Base-by-base conservation (phyloP, 192 early-diverging fungal genomes). In the Coemansia biformis region DNA sequence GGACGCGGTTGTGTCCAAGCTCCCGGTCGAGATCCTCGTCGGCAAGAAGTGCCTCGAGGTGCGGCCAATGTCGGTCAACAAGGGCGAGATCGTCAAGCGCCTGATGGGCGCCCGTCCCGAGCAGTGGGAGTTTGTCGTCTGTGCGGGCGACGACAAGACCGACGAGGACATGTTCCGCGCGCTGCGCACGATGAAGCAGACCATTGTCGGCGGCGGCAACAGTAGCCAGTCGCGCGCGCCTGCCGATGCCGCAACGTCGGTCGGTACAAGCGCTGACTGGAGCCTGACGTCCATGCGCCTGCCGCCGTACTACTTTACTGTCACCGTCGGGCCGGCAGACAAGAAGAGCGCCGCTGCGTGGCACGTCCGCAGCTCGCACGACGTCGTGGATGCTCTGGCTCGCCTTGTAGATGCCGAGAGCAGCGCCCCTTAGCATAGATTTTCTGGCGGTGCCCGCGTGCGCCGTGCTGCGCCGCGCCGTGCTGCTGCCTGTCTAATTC, bases 31-130 rank as follows among this genome's bases (percentile, higher is more conserved):
- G 58, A 86, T 97, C 28, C 57, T 99, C 38, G 79, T 93, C 15
- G 94, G 96, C 37, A 96, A 96, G 64, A 99, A 97, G 77, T 93
- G 92, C 41, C 77, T 99, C 5, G 94, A 99, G 56, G 89, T 94
- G 16, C 80, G 92, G 10, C 93, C 96, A n/a, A 84, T 85, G 2
- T 78, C 83, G 3, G 82, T 95, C 41, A 99, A 94, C 78, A 99
- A 96, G 77, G 96, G 96, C 9, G 91, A 96, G 63, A 95, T 97
- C 51, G 88, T 97, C 51, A 92, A 93, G 69, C 78, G 88, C 8
- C 34, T 74, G 21, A 47, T 99, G 40, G 43, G 92, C 16, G 51
- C 56, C 5, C 66, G 58, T 34, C 66, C 81, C 30, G 78, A 83
- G 14, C 80, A 81, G 5, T 81, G 79, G 45, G 91, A 92, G 41